These are phyloP conservation scores for Yamadazyma laniorum DNA, from an alignment of 805 yeast genomes.

Conservation along the genomic window DNA sequence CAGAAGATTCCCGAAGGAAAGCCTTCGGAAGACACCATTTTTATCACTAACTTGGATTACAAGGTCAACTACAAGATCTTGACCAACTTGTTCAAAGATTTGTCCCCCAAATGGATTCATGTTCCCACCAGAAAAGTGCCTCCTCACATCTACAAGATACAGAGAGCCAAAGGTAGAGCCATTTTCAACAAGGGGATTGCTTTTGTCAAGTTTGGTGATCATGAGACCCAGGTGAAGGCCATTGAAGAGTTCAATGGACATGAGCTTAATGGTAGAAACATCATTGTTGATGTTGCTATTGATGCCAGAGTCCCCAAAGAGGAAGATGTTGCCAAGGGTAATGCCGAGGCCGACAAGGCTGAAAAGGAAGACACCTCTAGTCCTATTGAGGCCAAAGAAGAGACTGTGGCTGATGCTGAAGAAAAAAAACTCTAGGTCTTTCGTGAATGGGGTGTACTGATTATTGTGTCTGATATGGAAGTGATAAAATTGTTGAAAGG, in stretches of 20 bases:
- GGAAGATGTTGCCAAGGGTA: conserved; percentile 22
- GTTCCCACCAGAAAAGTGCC: conserved; percentile 56
- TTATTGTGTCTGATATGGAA: no score
- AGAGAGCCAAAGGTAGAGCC: conserved; percentile 43
- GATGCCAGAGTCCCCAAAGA: conserved; percentile 44
- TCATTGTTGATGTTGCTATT: conserved; percentile 72
- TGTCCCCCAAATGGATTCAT: conserved; percentile 55
- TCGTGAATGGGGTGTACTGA: no score
- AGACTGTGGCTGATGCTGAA: conserved; percentile 1
- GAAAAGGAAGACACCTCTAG: no score
- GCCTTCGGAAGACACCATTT: conserved; percentile 57
- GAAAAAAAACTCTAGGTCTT: no score
- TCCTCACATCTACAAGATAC: conserved; percentile 38
- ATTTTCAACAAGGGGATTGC: conserved; percentile 64
- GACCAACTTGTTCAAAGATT: conserved; percentile 44
- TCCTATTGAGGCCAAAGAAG: no score
- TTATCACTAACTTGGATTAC: conserved; percentile 59
- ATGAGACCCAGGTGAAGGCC: conserved; percentile 68
- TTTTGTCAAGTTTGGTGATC: conserved; percentile 57
- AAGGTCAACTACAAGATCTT: conserved; percentile 48
- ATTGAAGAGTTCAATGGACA: conserved; percentile 67
- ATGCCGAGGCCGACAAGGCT: conserved; percentile 13
- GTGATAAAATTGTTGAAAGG: no score
- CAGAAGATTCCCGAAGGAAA: conserved; percentile 56
- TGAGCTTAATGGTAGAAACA: conserved; percentile 60